Conservation (phyloP, 257 asterid species). For the Mentha longifolia region DNA sequence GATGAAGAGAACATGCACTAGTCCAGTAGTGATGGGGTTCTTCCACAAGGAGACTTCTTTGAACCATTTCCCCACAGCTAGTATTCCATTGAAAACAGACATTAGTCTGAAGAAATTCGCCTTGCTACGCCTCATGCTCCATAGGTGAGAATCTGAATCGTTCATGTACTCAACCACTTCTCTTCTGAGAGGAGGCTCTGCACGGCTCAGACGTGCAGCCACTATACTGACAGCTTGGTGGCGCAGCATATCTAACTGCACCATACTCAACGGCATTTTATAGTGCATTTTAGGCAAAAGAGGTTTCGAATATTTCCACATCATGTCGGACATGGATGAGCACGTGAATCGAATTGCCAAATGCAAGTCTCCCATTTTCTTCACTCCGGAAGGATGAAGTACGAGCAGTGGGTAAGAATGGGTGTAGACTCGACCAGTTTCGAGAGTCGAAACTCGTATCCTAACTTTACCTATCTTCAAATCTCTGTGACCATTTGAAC, state of each 20-base stretch:
- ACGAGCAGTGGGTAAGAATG: slow-evolving; percentile 84
- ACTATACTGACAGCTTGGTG: slow-evolving; percentile 77
- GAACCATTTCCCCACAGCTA: slow-evolving; percentile 71
- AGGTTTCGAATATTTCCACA: slow-evolving; percentile 70
- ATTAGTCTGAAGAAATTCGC: slow-evolving; percentile 78
- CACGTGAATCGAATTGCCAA: slow-evolving; percentile 86
- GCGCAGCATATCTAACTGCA: slow-evolving; percentile 76
- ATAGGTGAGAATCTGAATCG: slow-evolving; percentile 79
- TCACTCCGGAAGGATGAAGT: slow-evolving; percentile 86
- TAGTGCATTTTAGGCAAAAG: slow-evolving; percentile 93
- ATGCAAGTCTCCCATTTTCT: slow-evolving; percentile 94
- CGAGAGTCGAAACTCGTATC: slow-evolving; percentile 82
- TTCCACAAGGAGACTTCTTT: slow-evolving; percentile 81
- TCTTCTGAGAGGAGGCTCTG: slow-evolving; percentile 86
- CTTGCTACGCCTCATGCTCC: slow-evolving; percentile 98
- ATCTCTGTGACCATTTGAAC: slow-evolving; percentile 56
- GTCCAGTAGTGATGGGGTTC: slow-evolving; percentile 67
- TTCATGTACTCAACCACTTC: slow-evolving; percentile 86
- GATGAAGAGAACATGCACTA: slow-evolving; percentile 76
- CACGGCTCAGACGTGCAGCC: slow-evolving; percentile 75
- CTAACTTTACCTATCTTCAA: slow-evolving; percentile 79
- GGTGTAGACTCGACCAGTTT: slow-evolving; percentile 77
- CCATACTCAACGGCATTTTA: slow-evolving; percentile 59
- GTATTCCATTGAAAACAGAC: slow-evolving; percentile 60
- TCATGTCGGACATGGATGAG: slow-evolving; percentile 64